Conservation (phyloP, 768 basidiomycete genomes). For the button mushroom (Agaricus bisporus) region DNA sequence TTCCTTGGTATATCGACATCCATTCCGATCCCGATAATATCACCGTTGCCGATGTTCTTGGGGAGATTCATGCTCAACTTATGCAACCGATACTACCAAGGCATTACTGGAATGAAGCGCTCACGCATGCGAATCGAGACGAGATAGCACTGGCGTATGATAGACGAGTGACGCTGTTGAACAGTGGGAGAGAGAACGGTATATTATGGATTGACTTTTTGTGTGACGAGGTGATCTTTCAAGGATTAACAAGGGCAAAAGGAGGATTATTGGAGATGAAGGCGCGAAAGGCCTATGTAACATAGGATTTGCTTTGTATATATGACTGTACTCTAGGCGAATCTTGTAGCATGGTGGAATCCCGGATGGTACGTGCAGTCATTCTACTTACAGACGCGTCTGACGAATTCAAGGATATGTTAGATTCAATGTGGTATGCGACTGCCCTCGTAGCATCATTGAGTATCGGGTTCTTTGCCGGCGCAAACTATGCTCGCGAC, state of each 20-base stretch:
- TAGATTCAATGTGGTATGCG: background rate
- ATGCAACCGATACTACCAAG: conserved; percentile 6
- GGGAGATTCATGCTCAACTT: background rate
- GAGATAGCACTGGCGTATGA: conserved; percentile 11
- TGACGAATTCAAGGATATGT: background rate
- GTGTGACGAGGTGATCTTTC: conserved; percentile 43
- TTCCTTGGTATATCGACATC: conserved; percentile 15
- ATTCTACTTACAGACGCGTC: background rate
- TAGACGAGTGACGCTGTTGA: conserved; percentile 24
- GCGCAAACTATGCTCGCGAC: background rate
- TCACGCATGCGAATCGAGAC: conserved; percentile 11
- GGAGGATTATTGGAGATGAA: conserved; percentile 65
- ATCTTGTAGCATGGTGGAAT: background rate
- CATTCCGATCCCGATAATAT: conserved; percentile 7
- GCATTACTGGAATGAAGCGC: conserved; percentile 13
- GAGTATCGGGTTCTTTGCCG: background rate
- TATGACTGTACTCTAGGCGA: background rate
- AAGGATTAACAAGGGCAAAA: conserved; percentile 46
- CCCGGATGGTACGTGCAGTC: background rate
- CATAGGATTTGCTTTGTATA: background rate
- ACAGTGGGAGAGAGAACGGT: conserved; percentile 32
- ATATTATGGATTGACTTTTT: conserved; percentile 58
- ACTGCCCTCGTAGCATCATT: background rate
- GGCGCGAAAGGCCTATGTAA: conserved; percentile 23
- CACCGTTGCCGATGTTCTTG: conserved; percentile 12